Evolutionary conservation across 176 grass and related monocot genomes (phyloP).

Genomic region (Carex littledalei): DNA sequence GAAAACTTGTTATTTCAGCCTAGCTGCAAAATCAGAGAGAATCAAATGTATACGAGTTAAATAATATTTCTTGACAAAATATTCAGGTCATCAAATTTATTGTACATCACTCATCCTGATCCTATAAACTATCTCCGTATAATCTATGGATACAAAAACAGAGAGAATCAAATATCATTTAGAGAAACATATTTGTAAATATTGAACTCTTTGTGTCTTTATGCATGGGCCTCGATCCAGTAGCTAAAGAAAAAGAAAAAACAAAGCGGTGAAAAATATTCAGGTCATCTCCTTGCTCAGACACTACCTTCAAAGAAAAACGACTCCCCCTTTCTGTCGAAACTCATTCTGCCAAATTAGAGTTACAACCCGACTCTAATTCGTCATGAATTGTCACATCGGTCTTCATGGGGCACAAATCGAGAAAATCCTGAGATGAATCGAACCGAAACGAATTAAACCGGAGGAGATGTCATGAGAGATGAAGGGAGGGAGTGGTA

Average conservation of each 20-base stretch:
- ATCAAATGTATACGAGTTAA: no score
- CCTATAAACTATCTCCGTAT: background rate
- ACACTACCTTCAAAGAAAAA: background rate
- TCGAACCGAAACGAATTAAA: background rate
- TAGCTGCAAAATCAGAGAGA: no score
- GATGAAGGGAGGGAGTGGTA: constrained; percentile 3
- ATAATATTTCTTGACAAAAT: background rate
- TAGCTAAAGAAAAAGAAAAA: no score
- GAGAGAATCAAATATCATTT: constrained; percentile 33
- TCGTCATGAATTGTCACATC: background rate
- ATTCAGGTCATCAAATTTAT: background rate
- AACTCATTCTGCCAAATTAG: background rate
- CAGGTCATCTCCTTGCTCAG: background rate
- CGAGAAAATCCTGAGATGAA: background rate
- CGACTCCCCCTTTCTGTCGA: background rate
- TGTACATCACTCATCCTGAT: constrained; percentile 1
- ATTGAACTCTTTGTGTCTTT: constrained; percentile 63
- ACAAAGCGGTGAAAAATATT: background rate
- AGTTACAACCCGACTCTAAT: background rate
- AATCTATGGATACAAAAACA: background rate
- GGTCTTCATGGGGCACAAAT: background rate
- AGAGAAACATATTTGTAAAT: constrained; percentile 39
- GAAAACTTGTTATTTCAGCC: no score
- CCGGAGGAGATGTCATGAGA: background rate
- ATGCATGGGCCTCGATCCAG: constrained; percentile 79